Evolutionary conservation across 805 yeast species (phyloP), one percentile per base, ranked within the genome.

Genomic region (Kazachstania martiniae): DNA sequence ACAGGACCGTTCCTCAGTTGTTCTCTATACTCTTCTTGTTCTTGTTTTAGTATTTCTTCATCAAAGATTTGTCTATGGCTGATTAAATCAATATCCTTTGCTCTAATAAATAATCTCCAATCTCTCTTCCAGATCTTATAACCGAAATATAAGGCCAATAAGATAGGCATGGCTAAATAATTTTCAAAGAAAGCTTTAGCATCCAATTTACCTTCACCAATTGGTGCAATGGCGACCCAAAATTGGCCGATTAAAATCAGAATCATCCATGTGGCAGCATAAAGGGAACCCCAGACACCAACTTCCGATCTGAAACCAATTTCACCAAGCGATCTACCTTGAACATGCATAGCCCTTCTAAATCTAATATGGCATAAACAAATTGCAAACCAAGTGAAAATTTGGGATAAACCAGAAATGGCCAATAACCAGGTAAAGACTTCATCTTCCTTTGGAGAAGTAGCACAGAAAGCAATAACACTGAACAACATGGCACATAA

Each of bases 341-440:
- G 81, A 1, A 61, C 72, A 29, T 50, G 49, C 58, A 75, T 56
- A 2, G 79, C 83, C 24, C 54, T 49, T 62, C 81, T 67, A 55
- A 77, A 74, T 46, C 82, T 58, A 35, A 72, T 53, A 43, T 74
- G 76, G 31, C 72, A 61, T 33, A 71, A 32, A 43, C 74, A 72
- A 39, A 77, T 76, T 15, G 70, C 53, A 31, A 65, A 52, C 80
- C 82, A 77, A 1, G 82, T 74, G 44, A 77, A 69, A 25, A 75
- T 53, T 21, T 78, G 73, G 18, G 77, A 69, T 25, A 78, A 56
- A 25, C 81, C 79, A 25, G 76, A 67, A 34, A 77, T 61, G 25
- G 81, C 70, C 43, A 74, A 55, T 42, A 77, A 60, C 84, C 84
- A 77, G 33, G 68, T 63, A 58, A 75, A 77, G 12, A 73, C 78